Evolutionary conservation across 2,329 filamentous ascomycete species (phyloP), one percentile per base, ranked within the genome.

Genomic region (Hymenoscyphus infarciens): DNA sequence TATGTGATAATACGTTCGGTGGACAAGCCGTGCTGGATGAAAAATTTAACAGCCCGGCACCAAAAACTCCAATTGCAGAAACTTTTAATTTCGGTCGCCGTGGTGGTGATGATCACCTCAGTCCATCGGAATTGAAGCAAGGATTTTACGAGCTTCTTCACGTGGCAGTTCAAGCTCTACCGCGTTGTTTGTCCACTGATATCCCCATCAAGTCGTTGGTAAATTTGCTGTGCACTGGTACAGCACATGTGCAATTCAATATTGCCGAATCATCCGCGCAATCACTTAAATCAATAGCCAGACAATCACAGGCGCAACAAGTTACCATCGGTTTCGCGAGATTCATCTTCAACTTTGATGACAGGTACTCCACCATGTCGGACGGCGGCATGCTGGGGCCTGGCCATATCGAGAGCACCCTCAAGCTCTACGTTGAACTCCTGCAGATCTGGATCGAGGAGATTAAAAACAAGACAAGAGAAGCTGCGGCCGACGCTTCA

Each of bases 261-360:
- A 97, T 99, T 74, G 96, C 95, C 1, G 85, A 87, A 53, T 97
- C 95, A 0, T 98, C 96, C 1, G 91, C 92, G 2, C 90, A 93
- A 69, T 97, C 95, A 1, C 78, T 99, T 16, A 98, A 97, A 74
- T 94, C 94, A 0, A 99, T 99, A 70, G 95, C 96, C 11, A 85
- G 91, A 35, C 95, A 99, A 72, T 91, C 89, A 7, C 90, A 97
- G 76, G 93, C 95, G 0, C 92, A 99, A 69, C 91, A 95, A 75
- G 95, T 99, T 2, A 97, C 93, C 0, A 97, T 96, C 76, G 94
- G 95, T 0, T 99, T 99, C 76, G 91, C 95, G 42, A 84, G 93
- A 29, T 99, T 98, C 76, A 99, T 99, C 60, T 99, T 99, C 79
- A 97, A 95, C 69, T 99, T 98, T 74, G 96, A 99, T 75, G 93